Conservation (phyloP, 345 rosid genomes). For the Aquilaria sinensis region DNA sequence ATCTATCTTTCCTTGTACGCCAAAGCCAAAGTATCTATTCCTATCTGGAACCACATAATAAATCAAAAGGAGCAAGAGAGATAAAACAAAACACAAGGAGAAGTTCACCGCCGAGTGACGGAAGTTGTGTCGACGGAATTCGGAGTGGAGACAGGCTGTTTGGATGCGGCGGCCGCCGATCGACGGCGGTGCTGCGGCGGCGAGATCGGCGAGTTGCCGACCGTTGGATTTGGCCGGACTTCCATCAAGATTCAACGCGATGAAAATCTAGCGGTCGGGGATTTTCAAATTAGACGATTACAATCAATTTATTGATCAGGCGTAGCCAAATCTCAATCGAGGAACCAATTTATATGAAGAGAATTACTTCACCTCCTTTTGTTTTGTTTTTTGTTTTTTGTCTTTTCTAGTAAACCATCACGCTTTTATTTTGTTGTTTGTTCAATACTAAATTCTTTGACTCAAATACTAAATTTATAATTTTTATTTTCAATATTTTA, state of each 20-base stretch:
- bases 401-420: too few species aligned
- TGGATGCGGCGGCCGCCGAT: constrained; percentile 28
- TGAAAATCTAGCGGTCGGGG: constrained; percentile 2
- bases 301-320: too few species aligned
- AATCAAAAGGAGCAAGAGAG: neutral
- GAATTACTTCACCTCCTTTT: too few species aligned
- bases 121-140: constrained; percentile 38
- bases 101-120: constrained; percentile 41
- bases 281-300: neutral
- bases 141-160: constrained; percentile 30
- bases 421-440: too few species aligned
- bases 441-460: too few species aligned
- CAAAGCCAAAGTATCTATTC: too few species aligned
- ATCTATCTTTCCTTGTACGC: neutral
- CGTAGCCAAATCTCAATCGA: too few species aligned
- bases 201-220: constrained; percentile 28
- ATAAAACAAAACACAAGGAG: neutral
- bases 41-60: neutral
- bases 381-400: too few species aligned
- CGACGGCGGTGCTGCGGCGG: constrained; percentile 25
- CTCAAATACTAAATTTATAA: too few species aligned
- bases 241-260: constrained; percentile 27
- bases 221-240: constrained; percentile 39
- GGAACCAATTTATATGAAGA: too few species aligned
- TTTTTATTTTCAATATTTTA: too few species aligned